Percentiles rank a stretch among this genome's conserved stretches.
Conservation (phyloP, 202 grass and related monocot genomes). For the Zoysia matrella region DNA sequence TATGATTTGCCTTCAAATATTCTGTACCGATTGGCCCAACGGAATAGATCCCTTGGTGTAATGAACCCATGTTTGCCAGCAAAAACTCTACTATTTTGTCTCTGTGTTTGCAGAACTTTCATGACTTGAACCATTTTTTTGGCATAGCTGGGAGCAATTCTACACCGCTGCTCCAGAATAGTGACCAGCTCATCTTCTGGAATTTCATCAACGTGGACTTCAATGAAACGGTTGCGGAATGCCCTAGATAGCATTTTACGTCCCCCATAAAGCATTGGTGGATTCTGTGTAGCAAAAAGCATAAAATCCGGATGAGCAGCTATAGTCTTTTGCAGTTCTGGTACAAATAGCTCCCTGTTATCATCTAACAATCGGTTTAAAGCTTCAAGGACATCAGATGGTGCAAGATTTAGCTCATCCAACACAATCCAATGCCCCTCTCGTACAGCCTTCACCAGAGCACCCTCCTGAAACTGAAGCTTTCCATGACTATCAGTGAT, state of each 20-base stretch:
- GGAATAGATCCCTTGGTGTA: constrained; percentile 90
- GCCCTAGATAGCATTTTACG: constrained; percentile 93
- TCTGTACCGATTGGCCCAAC: constrained; percentile 81
- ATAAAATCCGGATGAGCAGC: constrained; percentile 92
- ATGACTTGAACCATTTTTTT: constrained; percentile 89
- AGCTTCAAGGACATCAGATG: constrained; percentile 96
- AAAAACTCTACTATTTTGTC: constrained; percentile 94
- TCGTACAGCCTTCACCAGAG: constrained; percentile 94
- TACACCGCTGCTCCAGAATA: constrained; percentile 72
- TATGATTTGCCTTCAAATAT: constrained; percentile 77
- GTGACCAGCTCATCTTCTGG: constrained; percentile 75
- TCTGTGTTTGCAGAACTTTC: constrained; percentile 81
- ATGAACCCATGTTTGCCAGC: constrained; percentile 99
- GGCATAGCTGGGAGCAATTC: constrained; percentile 74
- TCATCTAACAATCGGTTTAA: constrained; percentile 96
- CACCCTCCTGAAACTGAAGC: constrained; percentile 93
- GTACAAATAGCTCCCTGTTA: constrained; percentile 92
- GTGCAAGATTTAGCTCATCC: constrained; percentile 98
- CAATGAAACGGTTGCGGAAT: constrained; percentile 95
- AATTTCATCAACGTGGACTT: constrained; percentile 98
- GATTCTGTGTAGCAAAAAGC: constrained; percentile 98
- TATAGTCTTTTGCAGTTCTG: constrained; percentile 89
- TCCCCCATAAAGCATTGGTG: constrained; percentile 85
- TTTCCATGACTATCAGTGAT: constrained; percentile 74
- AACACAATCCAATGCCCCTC: constrained; percentile 96